Evolutionary conservation across 129 eudicot genomes (phyloP).

Genomic region (Tanacetum coccineum): DNA sequence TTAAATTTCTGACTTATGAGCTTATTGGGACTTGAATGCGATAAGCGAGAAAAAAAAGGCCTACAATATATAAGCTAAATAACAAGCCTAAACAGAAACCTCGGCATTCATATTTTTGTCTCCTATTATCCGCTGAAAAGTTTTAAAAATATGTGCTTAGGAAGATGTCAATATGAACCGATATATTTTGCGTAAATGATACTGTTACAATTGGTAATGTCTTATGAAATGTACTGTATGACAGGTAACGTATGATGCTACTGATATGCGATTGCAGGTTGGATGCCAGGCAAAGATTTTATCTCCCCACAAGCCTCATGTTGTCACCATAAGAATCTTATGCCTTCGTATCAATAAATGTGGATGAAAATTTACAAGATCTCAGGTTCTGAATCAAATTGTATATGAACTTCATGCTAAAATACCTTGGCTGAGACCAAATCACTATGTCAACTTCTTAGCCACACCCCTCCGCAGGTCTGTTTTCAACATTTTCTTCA

Average conservation of each 20-base stretch:
- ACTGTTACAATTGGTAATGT: slow-evolving; percentile 1
- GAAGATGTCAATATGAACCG: neutral
- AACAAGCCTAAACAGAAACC: too few relatives aligned
- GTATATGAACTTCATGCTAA: slow-evolving; percentile 90
- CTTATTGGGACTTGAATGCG: too few relatives aligned
- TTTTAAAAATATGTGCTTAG: slow-evolving; percentile 4
- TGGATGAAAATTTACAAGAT: neutral
- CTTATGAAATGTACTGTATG: slow-evolving; percentile 22
- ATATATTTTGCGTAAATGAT: slow-evolving; percentile 2
- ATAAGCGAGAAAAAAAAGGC: too few relatives aligned
- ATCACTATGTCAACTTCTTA: slow-evolving; percentile 91
- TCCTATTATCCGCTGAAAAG: too few relatives aligned
- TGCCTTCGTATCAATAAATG: neutral
- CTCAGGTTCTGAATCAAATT: slow-evolving; percentile 88
- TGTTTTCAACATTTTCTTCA: slow-evolving; percentile 18
- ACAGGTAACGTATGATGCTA: slow-evolving; percentile 99
- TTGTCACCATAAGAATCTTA: neutral
- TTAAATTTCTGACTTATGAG: too few relatives aligned
- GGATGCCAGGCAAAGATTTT: slow-evolving; percentile 98
- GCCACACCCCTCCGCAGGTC: slow-evolving; percentile 96
- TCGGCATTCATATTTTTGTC: too few relatives aligned
- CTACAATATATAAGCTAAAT: too few relatives aligned
- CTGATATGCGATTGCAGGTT: slow-evolving; percentile 90
- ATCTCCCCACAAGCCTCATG: slow-evolving; percentile 1
- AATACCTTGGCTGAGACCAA: slow-evolving; percentile 86